Percentiles rank a stretch among this genome's conserved stretches.
Conservation (phyloP, 2,329 filamentous ascomycete species). For the Diplodia corticola region DNA sequence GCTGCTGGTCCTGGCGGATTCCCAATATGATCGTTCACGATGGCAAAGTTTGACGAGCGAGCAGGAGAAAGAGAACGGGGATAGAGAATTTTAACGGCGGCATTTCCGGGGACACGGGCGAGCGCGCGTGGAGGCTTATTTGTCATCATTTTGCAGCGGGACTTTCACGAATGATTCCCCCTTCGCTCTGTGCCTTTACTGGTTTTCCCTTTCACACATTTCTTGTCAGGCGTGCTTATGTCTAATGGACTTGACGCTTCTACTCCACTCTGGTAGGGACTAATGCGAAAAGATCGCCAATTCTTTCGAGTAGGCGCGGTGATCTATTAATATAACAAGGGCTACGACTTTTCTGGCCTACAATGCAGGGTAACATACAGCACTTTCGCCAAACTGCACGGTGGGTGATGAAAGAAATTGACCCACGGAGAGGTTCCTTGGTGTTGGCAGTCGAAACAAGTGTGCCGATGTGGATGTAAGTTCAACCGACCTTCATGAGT, state of each 20-base stretch:
- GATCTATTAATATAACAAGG: too few species aligned
- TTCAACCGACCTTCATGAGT: too few species aligned
- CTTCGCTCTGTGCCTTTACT: constrained; percentile 2
- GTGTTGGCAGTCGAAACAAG: too few species aligned
- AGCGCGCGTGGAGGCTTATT: background rate
- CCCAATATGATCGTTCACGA: background rate
- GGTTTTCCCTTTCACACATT: background rate
- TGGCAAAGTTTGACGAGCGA: background rate
- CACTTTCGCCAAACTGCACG: too few species aligned
- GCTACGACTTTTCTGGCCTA: too few species aligned
- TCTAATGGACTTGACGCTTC: background rate
- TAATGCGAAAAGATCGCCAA: background rate
- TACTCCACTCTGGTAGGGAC: background rate
- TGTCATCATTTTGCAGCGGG: background rate
- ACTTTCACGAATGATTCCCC: constrained; percentile 4
- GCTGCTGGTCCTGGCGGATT: background rate
- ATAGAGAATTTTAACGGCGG: background rate
- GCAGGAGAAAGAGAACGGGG: background rate
- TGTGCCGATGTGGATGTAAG: too few species aligned
- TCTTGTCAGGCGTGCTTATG: background rate
- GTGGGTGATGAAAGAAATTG: too few species aligned
- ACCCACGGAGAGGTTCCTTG: too few species aligned
- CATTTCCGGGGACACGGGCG: background rate
- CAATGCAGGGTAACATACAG: too few species aligned
- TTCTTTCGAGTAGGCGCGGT: too few species aligned